Evolutionary conservation across 2,329 filamentous ascomycete species (phyloP), one percentile per base, ranked within the genome.

Genomic region (Orbilia oligospora): DNA sequence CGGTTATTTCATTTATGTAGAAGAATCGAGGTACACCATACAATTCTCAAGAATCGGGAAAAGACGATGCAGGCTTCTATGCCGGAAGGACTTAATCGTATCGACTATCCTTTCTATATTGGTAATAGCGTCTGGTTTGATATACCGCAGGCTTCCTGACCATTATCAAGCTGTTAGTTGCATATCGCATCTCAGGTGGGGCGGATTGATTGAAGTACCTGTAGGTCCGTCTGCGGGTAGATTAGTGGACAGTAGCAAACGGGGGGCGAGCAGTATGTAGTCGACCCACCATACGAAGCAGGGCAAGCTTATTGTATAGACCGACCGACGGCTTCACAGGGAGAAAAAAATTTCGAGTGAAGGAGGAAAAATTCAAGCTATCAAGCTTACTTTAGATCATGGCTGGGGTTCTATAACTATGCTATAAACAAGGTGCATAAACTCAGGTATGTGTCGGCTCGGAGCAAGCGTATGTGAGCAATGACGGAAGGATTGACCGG

Each of bases 121-220:
- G 27, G 67, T 71, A 56, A 53, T 33, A 9, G 49, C 27, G 27
- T 44, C 20, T 44, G 14, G 41, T 61, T 36, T 61, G 33, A 46
- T 18, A 51, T 48, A 68, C 56, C 14, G 51, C 38, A 30, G 63
- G 63, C 30, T 48, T 49, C 56, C 20, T 27, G n/a, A 55, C 36
- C 33, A 64, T 33, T 16, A n/a, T 63, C 53, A 30, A 51, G 18
- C 51, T n/a, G 61, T 72, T 78, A 63, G 75, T 78, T 68, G 75
- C 75, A 78, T 72, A 72, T 78, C 63, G 68, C 68, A 78, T 78
- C 63, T 64, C 49, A 71, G 38, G 75, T 78, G 75, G 75, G 75
- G 75, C 75, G 48, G n/a, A 53, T 63, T 41, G 49, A 10, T 67
- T 58, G 41, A 22, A 41, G 46, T 33, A 64, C 41, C 56, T 70